Evolutionary conservation across 768 basidiomycete genomes (phyloP).

Genomic region (Kwoniella heveanensis): DNA sequence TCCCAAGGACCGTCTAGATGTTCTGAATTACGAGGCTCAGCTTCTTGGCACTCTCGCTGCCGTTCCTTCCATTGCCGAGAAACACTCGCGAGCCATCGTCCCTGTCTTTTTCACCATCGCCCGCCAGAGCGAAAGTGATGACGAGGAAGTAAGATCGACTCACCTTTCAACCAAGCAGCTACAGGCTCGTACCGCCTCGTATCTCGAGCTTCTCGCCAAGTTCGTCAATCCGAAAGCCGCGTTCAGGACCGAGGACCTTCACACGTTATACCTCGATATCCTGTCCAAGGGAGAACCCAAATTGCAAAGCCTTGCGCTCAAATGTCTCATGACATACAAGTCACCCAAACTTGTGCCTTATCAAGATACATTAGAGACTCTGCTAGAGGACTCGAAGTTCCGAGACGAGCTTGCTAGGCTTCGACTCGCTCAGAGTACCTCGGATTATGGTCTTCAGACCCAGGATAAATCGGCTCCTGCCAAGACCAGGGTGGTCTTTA

Average conservation of each 20-base stretch:
- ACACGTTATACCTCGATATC: constrained; percentile 68
- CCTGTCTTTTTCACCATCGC: constrained; percentile 70
- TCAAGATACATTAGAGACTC: constrained; percentile 67
- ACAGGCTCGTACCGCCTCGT: constrained; percentile 62
- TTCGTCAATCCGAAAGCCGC: constrained; percentile 92
- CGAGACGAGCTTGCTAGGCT: constrained; percentile 81
- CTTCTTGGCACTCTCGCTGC: constrained; percentile 72
- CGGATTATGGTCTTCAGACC: constrained; percentile 41
- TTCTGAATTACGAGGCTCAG: constrained; percentile 75
- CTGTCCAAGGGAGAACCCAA: constrained; percentile 81
- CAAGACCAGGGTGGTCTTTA: constrained; percentile 51
- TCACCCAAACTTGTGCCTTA: constrained; percentile 62
- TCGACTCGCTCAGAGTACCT: constrained; percentile 61
- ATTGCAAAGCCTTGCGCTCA: constrained; percentile 73
- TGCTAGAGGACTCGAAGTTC: constrained; percentile 85
- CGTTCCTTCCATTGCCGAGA: constrained; percentile 73
- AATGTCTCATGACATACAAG: constrained; percentile 82
- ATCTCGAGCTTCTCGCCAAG: constrained; percentile 84
- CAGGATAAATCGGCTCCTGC: constrained; percentile 21
- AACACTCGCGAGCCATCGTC: constrained; percentile 83
- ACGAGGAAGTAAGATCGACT: constrained; percentile 15
- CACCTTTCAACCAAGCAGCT: constrained; percentile 48
- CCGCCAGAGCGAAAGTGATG: constrained; percentile 39
- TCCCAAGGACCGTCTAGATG: constrained; percentile 66
- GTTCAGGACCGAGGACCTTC: constrained; percentile 68